Evolutionary conservation across 768 basidiomycete species (phyloP), one percentile per base, ranked within the genome.

Genomic region (Mycena polygramma): DNA sequence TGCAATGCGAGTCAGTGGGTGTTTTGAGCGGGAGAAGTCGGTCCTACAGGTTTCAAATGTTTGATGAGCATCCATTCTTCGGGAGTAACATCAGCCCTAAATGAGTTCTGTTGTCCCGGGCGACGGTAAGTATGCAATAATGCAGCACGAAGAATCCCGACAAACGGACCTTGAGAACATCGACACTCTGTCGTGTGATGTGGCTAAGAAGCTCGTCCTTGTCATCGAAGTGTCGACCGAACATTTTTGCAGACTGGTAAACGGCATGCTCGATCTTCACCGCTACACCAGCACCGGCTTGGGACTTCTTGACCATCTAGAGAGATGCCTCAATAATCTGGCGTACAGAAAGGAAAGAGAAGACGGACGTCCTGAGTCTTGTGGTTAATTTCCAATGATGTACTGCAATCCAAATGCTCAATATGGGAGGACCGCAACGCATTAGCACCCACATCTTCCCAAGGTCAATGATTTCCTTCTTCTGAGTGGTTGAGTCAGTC

Each of bases 191-290:
- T 55, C 97, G 89, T 41, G 94, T 93, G 78, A 99, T 92, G 70
- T 93, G 92, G 62, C 95, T 96, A 61, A 96, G 86, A 46, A 98
- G 79, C 75, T 98, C 98, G 79, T 99, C 97, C 82, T 97, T 94
- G 54, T 98, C 97, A 75, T 94, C 93, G 77, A 96, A 98, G 82
- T 98, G 97, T 74, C 97, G 90, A 7, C 97, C 96, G 77, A 94
- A 98, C 91, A 96, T 92, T 82, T 96, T 97, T 36, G 96, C 91
- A 30, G 94, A 93, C 82, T 98, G 94, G 80, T 99, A 96, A 14
- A 97, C 92, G 5, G 96, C 97, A 79, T 97, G 94, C 80, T 99
- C 98, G 69, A 99, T 98, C 87, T 99, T 99, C 75, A 99, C 94
- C 0, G 98, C 97, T 17, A 98, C 97, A 77, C 98, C 97, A 57